Evolutionary conservation across 495 filamentous ascomycete species (phyloP).

Genomic region (Penicillium cosmopolitanum): DNA sequence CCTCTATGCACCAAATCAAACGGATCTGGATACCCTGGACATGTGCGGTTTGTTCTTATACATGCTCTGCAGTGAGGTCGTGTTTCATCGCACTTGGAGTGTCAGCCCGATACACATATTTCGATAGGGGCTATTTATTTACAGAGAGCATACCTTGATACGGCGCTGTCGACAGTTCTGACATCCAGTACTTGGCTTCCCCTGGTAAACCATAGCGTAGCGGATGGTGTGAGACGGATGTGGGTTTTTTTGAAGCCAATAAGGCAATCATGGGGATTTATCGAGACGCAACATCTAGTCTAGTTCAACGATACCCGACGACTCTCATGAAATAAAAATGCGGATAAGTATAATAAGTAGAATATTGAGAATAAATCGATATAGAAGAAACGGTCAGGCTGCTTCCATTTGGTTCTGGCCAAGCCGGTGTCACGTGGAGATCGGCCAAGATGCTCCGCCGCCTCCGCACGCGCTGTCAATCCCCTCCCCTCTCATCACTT

Average conservation of each 20-base stretch:
- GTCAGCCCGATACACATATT: slow-evolving; percentile 7
- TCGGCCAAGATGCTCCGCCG: slow-evolving; percentile 9
- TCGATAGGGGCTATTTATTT: not conserved
- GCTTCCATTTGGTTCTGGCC: not conserved
- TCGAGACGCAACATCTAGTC: not conserved
- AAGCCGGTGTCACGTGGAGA: slow-evolving; percentile 4
- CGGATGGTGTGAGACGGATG: not conserved
- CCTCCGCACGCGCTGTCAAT: slow-evolving; percentile 17
- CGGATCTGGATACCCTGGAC: slow-evolving; percentile 68
- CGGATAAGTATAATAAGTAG: not conserved
- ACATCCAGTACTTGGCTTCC: slow-evolving; percentile 72
- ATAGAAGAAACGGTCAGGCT: not conserved
- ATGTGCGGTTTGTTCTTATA: slow-evolving; percentile 47
- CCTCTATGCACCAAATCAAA: slow-evolving; percentile 71
- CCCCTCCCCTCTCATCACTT: not conserved
- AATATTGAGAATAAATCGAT: not conserved
- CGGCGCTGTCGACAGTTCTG: slow-evolving; percentile 65
- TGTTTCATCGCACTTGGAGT: slow-evolving; percentile 52
- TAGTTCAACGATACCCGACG: not conserved
- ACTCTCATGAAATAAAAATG: not conserved
- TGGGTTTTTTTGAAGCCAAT: not conserved
- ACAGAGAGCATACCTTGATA: slow-evolving; percentile 52
- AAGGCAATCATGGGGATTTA: slow-evolving; percentile 1
- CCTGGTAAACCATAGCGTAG: slow-evolving; percentile 67
- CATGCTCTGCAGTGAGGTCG: slow-evolving; percentile 54